Base-by-base conservation (phyloP, 2,329 filamentous ascomycete species). In the Talaromyces sp. region DNA sequence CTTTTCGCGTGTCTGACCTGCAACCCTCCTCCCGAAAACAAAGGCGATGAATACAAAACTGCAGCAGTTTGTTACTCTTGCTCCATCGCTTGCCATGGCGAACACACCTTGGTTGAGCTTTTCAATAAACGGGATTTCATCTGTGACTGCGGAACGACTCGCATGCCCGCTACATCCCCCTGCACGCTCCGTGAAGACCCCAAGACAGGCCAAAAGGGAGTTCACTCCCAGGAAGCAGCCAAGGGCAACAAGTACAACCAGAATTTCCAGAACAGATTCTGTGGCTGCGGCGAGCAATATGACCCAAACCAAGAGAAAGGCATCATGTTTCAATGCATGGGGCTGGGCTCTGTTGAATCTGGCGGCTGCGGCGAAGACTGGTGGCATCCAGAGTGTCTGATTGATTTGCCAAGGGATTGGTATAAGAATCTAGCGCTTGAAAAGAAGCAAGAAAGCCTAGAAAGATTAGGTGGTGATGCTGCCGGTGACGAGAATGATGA, bases 311-410 rank as follows among this genome's bases (percentile, higher is more conserved):
- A 89, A 68, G 91, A 99, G 70, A 95, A 93, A 64, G 93, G 93
- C 0, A 97, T 92, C 35, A 99, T 99, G 94, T 99, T 95, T 64
- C 94, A 99, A 72, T 99, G 94, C 68, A 73, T 97, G 2, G 93
- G 93, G 0, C 77, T 97, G 1, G 91, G 91, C 1, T 88, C 85
- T 0, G 80, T 83, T 11, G 88, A 93, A 61, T 86, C 87, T 1
- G 92, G 92, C 14, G 93, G 92, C 4, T 97, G 93, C 73, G 93
- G 93, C 11, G 93, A 97, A 75, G 93, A 97, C 68, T 97, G 93
- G 93, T 97, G 91, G 82, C 93, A 97, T 75, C 91, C 93, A 0
- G 91, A 94, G 57, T 97, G 93, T 68, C 77, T 97, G 7, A 85
- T 96, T 44, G 92, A 92, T 5, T 76, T 95, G 62, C 86, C 87